Percentiles rank a stretch among this genome's conserved stretches.
Conservation (phyloP, 2,329 filamentous ascomycete species). For the Parastagonospora avenae region DNA sequence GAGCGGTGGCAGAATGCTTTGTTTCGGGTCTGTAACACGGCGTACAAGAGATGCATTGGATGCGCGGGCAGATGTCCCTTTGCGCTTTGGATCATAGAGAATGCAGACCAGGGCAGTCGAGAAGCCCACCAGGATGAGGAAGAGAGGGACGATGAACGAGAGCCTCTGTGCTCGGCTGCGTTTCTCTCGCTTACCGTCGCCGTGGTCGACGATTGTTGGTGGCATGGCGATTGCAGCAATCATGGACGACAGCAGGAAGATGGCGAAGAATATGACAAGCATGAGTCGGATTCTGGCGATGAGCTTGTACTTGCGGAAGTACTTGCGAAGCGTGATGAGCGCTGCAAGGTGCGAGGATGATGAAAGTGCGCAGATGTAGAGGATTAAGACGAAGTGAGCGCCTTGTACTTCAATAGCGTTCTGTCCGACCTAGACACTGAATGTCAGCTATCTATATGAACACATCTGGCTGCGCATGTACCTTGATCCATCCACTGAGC, state of each 20-base stretch:
- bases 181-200: slow-evolving; percentile 5
- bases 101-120: slow-evolving; percentile 37
- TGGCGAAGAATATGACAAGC: slow-evolving; percentile 32
- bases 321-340: slow-evolving; percentile 38
- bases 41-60: slow-evolving; percentile 11
- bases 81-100: slow-evolving; percentile 23
- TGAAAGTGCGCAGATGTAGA: slow-evolving; percentile 39
- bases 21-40: slow-evolving; percentile 10
- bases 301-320: slow-evolving; percentile 35
- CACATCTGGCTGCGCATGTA: neutral
- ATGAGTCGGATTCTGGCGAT: slow-evolving; percentile 36
- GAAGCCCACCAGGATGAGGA: slow-evolving; percentile 35
- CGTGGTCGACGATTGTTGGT: slow-evolving; percentile 3
- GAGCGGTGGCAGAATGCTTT: neutral
- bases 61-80: slow-evolving; percentile 2
- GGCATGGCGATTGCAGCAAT: slow-evolving; percentile 30
- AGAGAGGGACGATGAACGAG: slow-evolving; percentile 29
- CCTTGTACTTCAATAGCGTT: slow-evolving; percentile 32
- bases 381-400: slow-evolving; percentile 37
- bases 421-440: slow-evolving; percentile 24
- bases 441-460: neutral
- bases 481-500: slow-evolving; percentile 40
- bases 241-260: slow-evolving; percentile 35
- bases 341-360: slow-evolving; percentile 41
- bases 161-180: slow-evolving; percentile 24